These are phyloP conservation scores for Pisolithus albus DNA, from an alignment of 768 basidiomycete species.

Conservation along the genomic window DNA sequence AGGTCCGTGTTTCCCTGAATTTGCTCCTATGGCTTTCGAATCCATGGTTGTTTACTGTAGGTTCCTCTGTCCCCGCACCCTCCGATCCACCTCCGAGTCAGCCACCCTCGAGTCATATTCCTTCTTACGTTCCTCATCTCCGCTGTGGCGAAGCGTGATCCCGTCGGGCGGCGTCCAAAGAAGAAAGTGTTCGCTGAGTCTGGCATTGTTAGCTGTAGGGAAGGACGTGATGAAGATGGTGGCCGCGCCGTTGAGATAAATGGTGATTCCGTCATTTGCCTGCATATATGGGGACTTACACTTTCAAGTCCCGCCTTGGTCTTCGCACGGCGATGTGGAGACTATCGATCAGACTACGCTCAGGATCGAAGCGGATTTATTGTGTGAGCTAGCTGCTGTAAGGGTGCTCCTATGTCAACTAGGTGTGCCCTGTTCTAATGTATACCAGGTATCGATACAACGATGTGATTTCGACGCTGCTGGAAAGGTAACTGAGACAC, in stretches of 20 bases:
- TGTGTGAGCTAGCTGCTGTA: conserved; percentile 66
- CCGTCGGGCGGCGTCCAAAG: conserved; percentile 68
- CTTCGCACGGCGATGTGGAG: conserved; percentile 43
- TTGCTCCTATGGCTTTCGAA: conserved; percentile 18
- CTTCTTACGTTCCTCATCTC: conserved; percentile 62
- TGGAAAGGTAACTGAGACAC: conserved; percentile 38
- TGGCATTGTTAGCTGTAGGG: conserved; percentile 42
- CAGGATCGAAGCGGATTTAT: conserved; percentile 63
- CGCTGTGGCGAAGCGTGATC: conserved; percentile 61
- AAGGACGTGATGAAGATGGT: conserved; percentile 33
- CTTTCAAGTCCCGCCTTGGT: conserved; percentile 47
- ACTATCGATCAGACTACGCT: conserved; percentile 43
- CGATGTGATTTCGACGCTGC: conserved; percentile 64
- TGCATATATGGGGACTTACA: neutral
- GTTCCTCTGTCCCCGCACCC: conserved; percentile 29
- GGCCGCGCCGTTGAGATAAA: conserved; percentile 9
- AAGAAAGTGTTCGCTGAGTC: conserved; percentile 63
- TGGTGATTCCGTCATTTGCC: conserved; percentile 3
- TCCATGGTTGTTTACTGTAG: conserved; percentile 6
- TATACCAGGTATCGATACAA: conserved; percentile 51
- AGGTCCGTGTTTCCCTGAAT: conserved; percentile 22
- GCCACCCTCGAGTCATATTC: conserved; percentile 62
- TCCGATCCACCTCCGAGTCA: conserved; percentile 50
- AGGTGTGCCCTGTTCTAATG: neutral
- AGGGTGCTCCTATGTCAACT: conserved; percentile 11